Evolutionary conservation across 2,329 filamentous ascomycete species (phyloP).

Genomic region (Sclerotinia nivalis): DNA sequence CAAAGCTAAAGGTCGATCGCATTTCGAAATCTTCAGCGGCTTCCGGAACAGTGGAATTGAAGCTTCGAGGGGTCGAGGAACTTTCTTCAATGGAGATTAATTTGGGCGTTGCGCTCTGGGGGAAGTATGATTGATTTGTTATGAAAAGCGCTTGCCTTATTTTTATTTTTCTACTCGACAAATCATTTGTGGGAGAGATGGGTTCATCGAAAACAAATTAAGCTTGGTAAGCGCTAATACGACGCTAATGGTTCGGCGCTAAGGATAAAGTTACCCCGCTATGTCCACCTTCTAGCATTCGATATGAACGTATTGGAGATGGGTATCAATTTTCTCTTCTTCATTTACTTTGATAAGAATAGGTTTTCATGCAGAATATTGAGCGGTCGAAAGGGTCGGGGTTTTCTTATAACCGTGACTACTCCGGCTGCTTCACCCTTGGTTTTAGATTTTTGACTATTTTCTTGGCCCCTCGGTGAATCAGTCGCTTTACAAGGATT

Average conservation of each 20-base stretch:
- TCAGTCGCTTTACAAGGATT: background rate
- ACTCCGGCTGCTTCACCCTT: background rate
- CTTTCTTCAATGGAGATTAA: background rate
- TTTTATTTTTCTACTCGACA: constrained; percentile 2
- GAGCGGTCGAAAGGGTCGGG: background rate
- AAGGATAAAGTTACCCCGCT: constrained; percentile 15
- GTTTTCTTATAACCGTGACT: no score
- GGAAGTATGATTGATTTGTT: background rate
- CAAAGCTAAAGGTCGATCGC: background rate
- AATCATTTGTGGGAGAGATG: constrained; percentile 1
- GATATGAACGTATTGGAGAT: background rate
- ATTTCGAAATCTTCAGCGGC: constrained; percentile 13
- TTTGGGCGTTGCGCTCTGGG: background rate
- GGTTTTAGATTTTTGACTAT: background rate
- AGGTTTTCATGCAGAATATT: background rate
- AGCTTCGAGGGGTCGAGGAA: background rate
- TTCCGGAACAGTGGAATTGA: constrained; percentile 5
- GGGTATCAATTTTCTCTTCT: background rate
- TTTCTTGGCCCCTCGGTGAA: background rate
- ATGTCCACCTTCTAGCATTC: background rate
- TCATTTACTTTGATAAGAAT: no score
- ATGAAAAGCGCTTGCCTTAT: background rate
- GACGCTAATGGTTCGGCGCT: background rate
- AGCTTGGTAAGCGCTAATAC: background rate
- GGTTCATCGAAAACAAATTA: constrained; percentile 2